Evolutionary conservation across 495 filamentous ascomycete genomes (phyloP).

Genomic region (Rhypophila decipiens): DNA sequence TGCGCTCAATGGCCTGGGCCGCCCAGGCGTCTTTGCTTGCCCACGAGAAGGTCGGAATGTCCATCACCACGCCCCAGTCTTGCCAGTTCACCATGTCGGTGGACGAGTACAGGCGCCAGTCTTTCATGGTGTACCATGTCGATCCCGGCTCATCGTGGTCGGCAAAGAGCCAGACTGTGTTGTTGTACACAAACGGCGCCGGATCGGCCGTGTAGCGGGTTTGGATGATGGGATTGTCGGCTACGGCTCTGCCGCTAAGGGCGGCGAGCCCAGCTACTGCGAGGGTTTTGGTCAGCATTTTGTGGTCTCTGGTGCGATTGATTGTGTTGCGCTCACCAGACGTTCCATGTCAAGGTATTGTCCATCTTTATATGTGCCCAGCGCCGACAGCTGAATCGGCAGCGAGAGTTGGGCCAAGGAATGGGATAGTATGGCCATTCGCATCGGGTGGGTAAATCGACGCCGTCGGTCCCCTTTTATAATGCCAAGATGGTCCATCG

Average conservation of each 20-base stretch:
- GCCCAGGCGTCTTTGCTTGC: slow-evolving; percentile 14
- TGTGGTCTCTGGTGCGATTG: too few relatives aligned
- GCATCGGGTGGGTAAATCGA: too few relatives aligned
- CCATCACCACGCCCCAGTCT: slow-evolving; percentile 14
- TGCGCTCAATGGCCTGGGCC: slow-evolving; percentile 19
- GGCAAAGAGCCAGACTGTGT: slow-evolving; percentile 25
- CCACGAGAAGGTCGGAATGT: slow-evolving; percentile 11
- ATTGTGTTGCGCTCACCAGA: too few relatives aligned
- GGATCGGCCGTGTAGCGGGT: slow-evolving; percentile 26
- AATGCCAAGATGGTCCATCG: too few relatives aligned
- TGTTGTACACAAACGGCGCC: slow-evolving; percentile 23
- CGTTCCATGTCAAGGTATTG: too few relatives aligned
- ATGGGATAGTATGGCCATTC: too few relatives aligned
- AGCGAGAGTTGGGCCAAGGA: too few relatives aligned
- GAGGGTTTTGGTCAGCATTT: too few relatives aligned
- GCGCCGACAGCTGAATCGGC: too few relatives aligned
- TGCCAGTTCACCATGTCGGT: slow-evolving; percentile 28
- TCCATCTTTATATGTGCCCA: too few relatives aligned
- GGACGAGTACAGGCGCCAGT: slow-evolving; percentile 26
- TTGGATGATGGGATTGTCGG: slow-evolving; percentile 17
- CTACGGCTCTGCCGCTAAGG: slow-evolving; percentile 4
- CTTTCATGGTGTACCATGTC: slow-evolving; percentile 22
- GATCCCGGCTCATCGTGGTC: slow-evolving; percentile 23
- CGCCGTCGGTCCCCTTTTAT: too few relatives aligned
- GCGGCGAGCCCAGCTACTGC: too few relatives aligned